Evolutionary conservation across 345 rosid genomes (phyloP).

Genomic region (Nephelium lappaceum): DNA sequence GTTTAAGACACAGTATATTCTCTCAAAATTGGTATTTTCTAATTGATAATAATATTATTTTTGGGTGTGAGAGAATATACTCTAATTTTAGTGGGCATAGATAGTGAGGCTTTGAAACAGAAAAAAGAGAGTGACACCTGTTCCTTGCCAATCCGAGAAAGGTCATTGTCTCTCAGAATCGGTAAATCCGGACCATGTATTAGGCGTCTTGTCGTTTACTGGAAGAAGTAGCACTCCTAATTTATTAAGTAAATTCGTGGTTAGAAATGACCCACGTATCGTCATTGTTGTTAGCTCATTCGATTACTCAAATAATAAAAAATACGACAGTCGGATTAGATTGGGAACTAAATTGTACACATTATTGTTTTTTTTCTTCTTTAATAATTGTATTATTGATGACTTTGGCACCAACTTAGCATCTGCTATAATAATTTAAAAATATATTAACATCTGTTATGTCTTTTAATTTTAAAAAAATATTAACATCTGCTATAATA

Average conservation of each 20-base stretch:
- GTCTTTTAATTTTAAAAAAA: too few relatives aligned
- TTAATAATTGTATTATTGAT: too few relatives aligned
- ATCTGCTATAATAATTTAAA: too few relatives aligned
- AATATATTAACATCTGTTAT: too few relatives aligned
- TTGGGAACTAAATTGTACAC: too few relatives aligned
- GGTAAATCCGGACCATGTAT: slow-evolving; percentile 26
- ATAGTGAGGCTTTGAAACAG: not conserved
- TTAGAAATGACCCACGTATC: slow-evolving; percentile 18
- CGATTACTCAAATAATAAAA: not conserved
- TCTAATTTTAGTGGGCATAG: slow-evolving; percentile 4
- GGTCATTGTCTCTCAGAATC: not conserved
- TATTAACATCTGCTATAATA: too few relatives aligned
- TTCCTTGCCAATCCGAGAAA: not conserved
- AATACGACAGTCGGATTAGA: not conserved
- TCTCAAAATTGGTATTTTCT: not conserved
- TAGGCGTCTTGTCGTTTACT: slow-evolving; percentile 4
- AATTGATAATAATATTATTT: not conserved
- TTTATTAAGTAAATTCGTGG: slow-evolving; percentile 2
- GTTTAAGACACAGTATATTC: not conserved
- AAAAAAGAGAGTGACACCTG: not conserved
- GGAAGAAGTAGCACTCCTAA: not conserved
- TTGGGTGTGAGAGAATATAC: not conserved
- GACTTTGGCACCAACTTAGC: too few relatives aligned
- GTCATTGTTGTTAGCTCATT: not conserved
- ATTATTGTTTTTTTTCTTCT: too few relatives aligned